Conservation (phyloP, 345 rosid species). For the Moringa oleifera region DNA sequence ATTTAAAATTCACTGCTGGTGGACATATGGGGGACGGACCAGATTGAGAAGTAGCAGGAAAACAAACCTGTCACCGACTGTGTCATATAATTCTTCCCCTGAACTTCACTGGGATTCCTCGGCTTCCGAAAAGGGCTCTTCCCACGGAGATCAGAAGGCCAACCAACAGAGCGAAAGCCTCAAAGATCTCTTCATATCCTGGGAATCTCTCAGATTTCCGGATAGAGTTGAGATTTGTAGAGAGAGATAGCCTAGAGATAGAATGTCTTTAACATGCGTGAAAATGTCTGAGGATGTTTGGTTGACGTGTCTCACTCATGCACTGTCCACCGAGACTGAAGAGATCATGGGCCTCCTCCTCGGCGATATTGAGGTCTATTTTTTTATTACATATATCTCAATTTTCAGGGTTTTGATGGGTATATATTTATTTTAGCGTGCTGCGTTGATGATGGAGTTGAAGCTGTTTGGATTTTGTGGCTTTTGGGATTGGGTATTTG, state of each 20-base stretch:
- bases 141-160: too few species aligned
- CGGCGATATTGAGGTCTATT: slow-evolving; percentile 82
- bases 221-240: not conserved
- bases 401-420: not conserved
- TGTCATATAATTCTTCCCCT: too few species aligned
- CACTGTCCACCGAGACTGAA: slow-evolving; percentile 97
- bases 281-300: slow-evolving; percentile 94
- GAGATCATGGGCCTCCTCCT: slow-evolving; percentile 99
- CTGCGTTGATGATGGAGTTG: not conserved
- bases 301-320: slow-evolving; percentile 94
- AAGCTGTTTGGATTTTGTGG: not conserved
- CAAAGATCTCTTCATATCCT: too few species aligned
- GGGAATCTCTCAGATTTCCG: too few species aligned
- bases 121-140: too few species aligned
- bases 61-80: too few species aligned
- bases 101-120: too few species aligned
- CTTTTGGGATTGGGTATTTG: not conserved
- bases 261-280: slow-evolving; percentile 74
- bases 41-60: too few species aligned
- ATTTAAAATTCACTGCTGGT: too few species aligned
- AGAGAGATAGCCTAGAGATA: slow-evolving; percentile 1
- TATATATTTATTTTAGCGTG: not conserved
- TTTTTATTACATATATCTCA: not conserved
- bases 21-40: too few species aligned
- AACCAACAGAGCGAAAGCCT: too few species aligned